Evolutionary conservation across 345 rosid species (phyloP).

Genomic region (Hibiscus mutabilis): DNA sequence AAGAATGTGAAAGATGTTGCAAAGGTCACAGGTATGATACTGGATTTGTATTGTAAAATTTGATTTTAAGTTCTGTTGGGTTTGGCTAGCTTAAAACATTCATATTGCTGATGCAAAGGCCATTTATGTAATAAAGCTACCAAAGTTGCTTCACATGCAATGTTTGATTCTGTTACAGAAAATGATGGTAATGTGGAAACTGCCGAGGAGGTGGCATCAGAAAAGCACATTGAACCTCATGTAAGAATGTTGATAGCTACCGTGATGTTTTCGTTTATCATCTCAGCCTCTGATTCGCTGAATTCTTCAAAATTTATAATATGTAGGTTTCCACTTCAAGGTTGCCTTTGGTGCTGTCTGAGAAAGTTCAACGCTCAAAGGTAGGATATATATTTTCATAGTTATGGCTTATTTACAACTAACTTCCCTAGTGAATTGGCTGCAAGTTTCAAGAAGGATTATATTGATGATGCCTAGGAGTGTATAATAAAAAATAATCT

Average conservation of each 20-base stretch:
- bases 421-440: background rate
- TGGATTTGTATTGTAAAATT: background rate
- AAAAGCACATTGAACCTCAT: constrained; percentile 42
- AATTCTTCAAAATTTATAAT: constrained; percentile 18
- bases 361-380: constrained; percentile 84
- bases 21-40: constrained; percentile 39
- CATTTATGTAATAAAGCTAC: background rate
- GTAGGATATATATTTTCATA: constrained; percentile 28
- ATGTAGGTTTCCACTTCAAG: constrained; percentile 65
- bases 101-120: constrained; percentile 1
- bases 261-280: constrained; percentile 9
- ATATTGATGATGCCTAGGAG: background rate
- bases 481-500: background rate
- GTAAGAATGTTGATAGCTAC: constrained; percentile 39
- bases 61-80: constrained; percentile 6
- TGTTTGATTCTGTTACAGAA: constrained; percentile 33
- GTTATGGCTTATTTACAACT: background rate
- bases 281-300: constrained; percentile 7
- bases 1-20: constrained; percentile 22
- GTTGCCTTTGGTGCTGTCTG: constrained; percentile 83
- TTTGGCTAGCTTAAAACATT: background rate
- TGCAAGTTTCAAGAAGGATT: constrained; percentile 1
- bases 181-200: constrained; percentile 32
- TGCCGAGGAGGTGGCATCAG: constrained; percentile 39
- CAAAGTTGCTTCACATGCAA: constrained; percentile 7